Evolutionary conservation across 1,284 basidiomycete genomes (phyloP).

Genomic region (Hypsizygus ulmarius): DNA sequence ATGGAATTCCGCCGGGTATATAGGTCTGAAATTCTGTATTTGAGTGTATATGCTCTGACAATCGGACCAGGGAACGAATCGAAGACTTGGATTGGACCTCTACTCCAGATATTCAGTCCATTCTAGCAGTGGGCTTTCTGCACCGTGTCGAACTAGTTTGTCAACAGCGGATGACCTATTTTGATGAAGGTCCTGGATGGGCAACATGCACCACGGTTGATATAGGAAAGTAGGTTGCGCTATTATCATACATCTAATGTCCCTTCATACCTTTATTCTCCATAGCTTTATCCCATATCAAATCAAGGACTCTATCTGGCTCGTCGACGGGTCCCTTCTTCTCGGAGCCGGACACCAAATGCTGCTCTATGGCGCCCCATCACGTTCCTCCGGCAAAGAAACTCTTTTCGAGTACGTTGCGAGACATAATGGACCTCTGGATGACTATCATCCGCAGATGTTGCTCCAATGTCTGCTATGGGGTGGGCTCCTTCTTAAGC

Average conservation of each 20-base stretch:
- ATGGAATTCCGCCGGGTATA: conserved; percentile 69
- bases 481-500: conserved; percentile 50
- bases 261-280: conserved; percentile 1
- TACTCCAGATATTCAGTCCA: conserved; percentile 86
- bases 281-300: conserved; percentile 69
- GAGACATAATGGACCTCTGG: conserved; percentile 77
- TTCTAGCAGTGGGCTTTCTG: conserved; percentile 82
- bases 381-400: conserved; percentile 27
- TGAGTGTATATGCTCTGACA: conserved; percentile 12
- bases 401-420: conserved; percentile 82
- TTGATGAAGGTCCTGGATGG: conserved; percentile 81
- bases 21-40: conserved; percentile 41
- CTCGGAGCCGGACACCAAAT: conserved; percentile 77
- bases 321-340: conserved; percentile 75
- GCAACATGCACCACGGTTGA: conserved; percentile 71
- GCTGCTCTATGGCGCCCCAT: conserved; percentile 61
- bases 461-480: conserved; percentile 88
- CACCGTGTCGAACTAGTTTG: conserved; percentile 80
- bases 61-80: conserved; percentile 51
- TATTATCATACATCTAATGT: conserved; percentile 9
- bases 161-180: conserved; percentile 88
- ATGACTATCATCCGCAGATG: conserved; percentile 90
- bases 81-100: conserved; percentile 89
- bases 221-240: conserved; percentile 53
- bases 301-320: conserved; percentile 87